Conservation (phyloP, 2,329 filamentous ascomycete species). For the Cytospora paraplurivora region DNA sequence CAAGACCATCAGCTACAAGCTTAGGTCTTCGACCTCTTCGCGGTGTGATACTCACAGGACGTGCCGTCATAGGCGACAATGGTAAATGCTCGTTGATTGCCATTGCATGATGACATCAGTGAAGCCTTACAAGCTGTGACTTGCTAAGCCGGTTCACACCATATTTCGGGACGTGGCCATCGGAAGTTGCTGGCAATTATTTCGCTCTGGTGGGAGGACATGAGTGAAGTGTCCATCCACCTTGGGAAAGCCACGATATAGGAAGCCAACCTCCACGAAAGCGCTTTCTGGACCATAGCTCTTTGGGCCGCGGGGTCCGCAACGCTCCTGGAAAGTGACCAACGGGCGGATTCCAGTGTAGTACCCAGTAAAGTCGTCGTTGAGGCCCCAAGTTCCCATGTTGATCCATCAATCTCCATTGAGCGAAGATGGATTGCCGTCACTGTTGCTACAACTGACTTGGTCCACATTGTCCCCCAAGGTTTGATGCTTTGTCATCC, state of each 20-base stretch:
- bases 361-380: constrained; percentile 39
- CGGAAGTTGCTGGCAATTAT: constrained; percentile 45
- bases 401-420: constrained; percentile 43
- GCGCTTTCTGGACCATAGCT: constrained; percentile 46
- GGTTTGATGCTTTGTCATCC: constrained; percentile 40
- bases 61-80: constrained; percentile 49
- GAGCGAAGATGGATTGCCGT: too few relatives aligned
- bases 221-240: too few relatives aligned
- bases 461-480: constrained; percentile 43
- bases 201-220: constrained; percentile 49
- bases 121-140: constrained; percentile 46
- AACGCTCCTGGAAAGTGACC: constrained; percentile 56
- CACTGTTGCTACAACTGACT: constrained; percentile 50
- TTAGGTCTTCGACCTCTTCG: too few relatives aligned
- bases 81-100: constrained; percentile 46
- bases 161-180: constrained; percentile 46
- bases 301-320: constrained; percentile 42
- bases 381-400: constrained; percentile 35
- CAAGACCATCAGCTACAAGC: too few relatives aligned
- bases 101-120: constrained; percentile 51
- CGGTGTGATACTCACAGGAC: too few relatives aligned
- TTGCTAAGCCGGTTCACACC: constrained; percentile 50
- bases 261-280: constrained; percentile 49
- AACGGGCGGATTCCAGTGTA: constrained; percentile 54
- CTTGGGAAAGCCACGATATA: constrained; percentile 53